Conservation (phyloP, 169 alveolate species). For the Eimeria praecox region DNA sequence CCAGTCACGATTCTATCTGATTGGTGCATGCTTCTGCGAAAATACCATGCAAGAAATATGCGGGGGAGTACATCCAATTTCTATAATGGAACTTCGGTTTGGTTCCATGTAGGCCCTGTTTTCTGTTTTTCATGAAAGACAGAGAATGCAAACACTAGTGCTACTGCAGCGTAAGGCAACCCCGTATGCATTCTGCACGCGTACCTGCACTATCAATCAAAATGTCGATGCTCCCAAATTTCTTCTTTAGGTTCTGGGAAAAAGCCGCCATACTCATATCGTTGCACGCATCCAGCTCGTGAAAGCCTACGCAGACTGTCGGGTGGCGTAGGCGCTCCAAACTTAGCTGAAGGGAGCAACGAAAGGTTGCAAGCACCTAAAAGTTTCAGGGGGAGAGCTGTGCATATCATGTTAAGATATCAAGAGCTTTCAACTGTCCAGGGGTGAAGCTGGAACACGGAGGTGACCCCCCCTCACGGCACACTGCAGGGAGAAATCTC, state of each 20-base stretch:
- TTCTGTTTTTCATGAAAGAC: background rate
- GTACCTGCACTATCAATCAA: slow-evolving; percentile 12
- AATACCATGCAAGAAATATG: background rate
- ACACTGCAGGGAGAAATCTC: background rate
- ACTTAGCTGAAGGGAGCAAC: background rate
- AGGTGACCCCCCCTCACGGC: background rate
- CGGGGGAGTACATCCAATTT: background rate
- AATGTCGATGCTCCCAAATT: slow-evolving; percentile 12
- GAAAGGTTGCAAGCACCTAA: background rate
- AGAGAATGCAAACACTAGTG: background rate
- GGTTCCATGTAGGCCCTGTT: background rate
- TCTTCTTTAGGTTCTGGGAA: background rate
- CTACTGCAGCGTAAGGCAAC: background rate
- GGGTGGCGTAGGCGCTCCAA: slow-evolving; percentile 54
- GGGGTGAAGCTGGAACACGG: background rate
- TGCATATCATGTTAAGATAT: background rate
- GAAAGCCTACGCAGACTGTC: slow-evolving; percentile 40
- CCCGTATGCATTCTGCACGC: background rate
- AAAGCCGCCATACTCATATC: background rate
- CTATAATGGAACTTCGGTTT: background rate
- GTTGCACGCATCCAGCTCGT: slow-evolving; percentile 9
- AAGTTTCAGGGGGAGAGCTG: background rate
- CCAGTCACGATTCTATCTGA: background rate
- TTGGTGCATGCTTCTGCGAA: background rate
- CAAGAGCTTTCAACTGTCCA: background rate